Base-by-base conservation (phyloP, 108 stramenopile species). In the Nitzschia palea region DNA sequence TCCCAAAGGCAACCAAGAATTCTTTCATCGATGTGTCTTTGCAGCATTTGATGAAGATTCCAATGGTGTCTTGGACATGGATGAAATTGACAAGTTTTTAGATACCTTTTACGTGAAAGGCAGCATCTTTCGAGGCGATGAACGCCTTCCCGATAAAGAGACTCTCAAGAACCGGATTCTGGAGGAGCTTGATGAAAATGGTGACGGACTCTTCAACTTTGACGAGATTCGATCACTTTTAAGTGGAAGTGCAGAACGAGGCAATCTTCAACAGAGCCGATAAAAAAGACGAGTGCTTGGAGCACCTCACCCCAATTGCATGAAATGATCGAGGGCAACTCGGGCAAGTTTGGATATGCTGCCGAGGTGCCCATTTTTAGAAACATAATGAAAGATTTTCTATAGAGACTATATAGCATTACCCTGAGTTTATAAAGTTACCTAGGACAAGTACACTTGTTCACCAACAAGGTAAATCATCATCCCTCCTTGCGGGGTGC, bases 1-100 rank as follows among this genome's bases (percentile, higher is more conserved):
- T 54, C 65, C 65, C 14, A 55, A 66, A 47, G 65, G 65, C 1
- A 54, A 33, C 26, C 65, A 66, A 54, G 65, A 66, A 31, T 66
- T 66, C 52, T 54, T 66, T 26, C 65, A 66, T 54, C 31, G 65
- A n/a, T 53, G 34, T 26, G 52, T 66, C 0, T 66, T 66, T 27
- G 65, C 65, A 0, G 29, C 52, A 6, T 66, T 66, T 54, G 65
- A 66, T 26, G 22, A 31, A 10, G 65, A 66, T 23, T 23, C 47
- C 65, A 29, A 66, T 26, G 51, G 52, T 22, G 31, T 66, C 3
- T 66, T 66, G 65, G 28, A 66, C 22, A 40, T 37, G 36, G 33
- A 66, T 1, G 65, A 66, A 42, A 53, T 36, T 23, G 52, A 53
- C 50, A 14, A 32, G 4, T 55, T 66, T 12, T 17, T 66, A 10